Percentiles rank a stretch among this genome's conserved stretches.
Evolutionary conservation across 2,329 filamentous ascomycete species (phyloP).

Genomic region (Aspergillus alliaceus): DNA sequence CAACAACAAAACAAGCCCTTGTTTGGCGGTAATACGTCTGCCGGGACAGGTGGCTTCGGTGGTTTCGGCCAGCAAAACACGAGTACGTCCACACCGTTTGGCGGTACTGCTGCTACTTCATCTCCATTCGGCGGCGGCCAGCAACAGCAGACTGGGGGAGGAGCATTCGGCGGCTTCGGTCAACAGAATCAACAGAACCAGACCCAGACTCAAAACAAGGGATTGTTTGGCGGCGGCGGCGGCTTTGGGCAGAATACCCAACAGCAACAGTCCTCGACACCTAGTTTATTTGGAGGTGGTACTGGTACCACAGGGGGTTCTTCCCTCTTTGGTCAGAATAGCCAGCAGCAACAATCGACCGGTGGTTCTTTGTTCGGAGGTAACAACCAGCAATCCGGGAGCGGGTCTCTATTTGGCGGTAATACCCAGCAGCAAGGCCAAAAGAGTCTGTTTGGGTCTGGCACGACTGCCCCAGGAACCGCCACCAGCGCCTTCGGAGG

Average conservation of each 20-base stretch:
- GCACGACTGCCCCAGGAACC: conserved; percentile 30
- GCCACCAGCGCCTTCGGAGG: conserved; percentile 31
- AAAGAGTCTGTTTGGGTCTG: conserved; percentile 43
- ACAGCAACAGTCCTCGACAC: conserved; percentile 39
- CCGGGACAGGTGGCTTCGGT: conserved; percentile 37
- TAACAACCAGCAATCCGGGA: conserved; percentile 32
- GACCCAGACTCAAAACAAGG: conserved; percentile 36
- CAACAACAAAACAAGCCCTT: conserved; percentile 36
- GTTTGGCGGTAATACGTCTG: conserved; percentile 34
- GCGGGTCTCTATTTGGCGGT: conserved; percentile 35
- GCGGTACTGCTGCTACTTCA: conserved; percentile 38
- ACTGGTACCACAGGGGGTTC: conserved; percentile 25
- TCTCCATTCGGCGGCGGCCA: conserved; percentile 45
- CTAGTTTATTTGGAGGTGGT: conserved; percentile 46
- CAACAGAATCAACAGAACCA: conserved; percentile 38
- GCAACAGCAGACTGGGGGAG: conserved; percentile 33
- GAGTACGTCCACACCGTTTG: conserved; percentile 41
- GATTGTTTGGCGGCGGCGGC: conserved; percentile 39
- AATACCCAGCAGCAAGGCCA: conserved; percentile 34
- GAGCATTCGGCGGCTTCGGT: conserved; percentile 47
- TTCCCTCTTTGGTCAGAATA: conserved; percentile 40
- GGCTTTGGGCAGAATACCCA: conserved; percentile 45
- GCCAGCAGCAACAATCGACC: conserved; percentile 35
- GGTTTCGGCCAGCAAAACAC: conserved; percentile 41
- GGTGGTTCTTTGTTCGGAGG: conserved; percentile 46